phyloP scores from a whole-genome alignment of 192 early-diverging fungal genomes.

The Rhizophagus sp. region DNA sequence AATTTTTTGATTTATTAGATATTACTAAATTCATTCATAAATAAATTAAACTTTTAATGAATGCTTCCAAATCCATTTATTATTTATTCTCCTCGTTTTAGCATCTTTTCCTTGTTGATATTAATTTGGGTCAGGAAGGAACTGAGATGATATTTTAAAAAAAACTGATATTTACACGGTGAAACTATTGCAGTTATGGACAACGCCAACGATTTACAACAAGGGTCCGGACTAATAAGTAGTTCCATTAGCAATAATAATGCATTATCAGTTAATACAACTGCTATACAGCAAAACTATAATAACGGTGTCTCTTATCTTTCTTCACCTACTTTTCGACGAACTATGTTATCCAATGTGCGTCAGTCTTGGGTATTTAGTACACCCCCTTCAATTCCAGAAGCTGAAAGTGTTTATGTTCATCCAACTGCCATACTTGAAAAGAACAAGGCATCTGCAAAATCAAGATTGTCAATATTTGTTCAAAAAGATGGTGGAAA shows the following conservation, averaged over 20 bases:
- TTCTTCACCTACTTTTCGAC: slow-evolving; percentile 12
- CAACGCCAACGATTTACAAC: neutral
- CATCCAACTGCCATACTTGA: slow-evolving; percentile 21
- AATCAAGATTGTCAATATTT: slow-evolving; percentile 19
- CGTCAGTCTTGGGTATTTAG: slow-evolving; percentile 28
- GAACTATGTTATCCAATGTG: neutral
- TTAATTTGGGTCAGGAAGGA: too few relatives aligned
- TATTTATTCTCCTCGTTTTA: neutral
- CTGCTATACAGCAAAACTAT: neutral
- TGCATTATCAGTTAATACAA: neutral
- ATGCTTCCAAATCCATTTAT: neutral
- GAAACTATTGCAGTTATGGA: neutral
- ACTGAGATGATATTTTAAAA: too few relatives aligned
- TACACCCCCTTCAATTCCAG: slow-evolving; percentile 11
- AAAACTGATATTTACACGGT: too few relatives aligned
- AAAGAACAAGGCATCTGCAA: slow-evolving; percentile 7
- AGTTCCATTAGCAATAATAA: neutral
- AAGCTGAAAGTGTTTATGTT: slow-evolving; percentile 22
- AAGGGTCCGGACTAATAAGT: neutral
- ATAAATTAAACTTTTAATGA: neutral
- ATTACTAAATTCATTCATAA: neutral
- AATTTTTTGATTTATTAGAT: neutral
- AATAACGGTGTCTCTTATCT: neutral
- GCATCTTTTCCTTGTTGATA: too few relatives aligned
- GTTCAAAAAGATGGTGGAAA: slow-evolving; percentile 3